Percentiles rank a stretch among this genome's conserved stretches.
These are phyloP conservation scores for Trametes maxima DNA, from an alignment of 768 basidiomycete genomes.

Conservation along the genomic window DNA sequence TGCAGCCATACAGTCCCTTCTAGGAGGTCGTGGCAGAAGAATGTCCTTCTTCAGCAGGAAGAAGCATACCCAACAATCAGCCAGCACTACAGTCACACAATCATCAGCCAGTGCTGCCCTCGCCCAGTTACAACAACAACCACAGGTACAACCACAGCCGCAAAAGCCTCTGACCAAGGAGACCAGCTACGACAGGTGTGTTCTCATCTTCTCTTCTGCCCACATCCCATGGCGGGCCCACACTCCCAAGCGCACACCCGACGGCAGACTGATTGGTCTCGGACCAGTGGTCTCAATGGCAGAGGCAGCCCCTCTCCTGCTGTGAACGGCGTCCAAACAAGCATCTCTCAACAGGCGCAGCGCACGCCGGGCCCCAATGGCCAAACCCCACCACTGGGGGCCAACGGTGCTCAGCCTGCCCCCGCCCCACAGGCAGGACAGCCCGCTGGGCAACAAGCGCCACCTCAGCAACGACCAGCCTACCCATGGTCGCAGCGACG, in stretches of 20 bases:
- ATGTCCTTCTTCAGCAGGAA: constrained; percentile 95
- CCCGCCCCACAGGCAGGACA: constrained; percentile 26
- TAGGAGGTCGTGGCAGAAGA: constrained; percentile 63
- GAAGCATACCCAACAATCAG: constrained; percentile 56
- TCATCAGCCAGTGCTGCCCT: constrained; percentile 72
- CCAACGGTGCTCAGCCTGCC: constrained; percentile 28
- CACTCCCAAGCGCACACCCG: constrained; percentile 11
- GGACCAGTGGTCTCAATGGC: constrained; percentile 32
- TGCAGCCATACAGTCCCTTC: constrained; percentile 69
- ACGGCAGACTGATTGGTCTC: constrained; percentile 18
- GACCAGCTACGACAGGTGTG: constrained; percentile 36
- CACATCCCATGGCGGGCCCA: constrained; percentile 9
- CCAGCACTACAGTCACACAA: constrained; percentile 47
- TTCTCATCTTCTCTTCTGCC: constrained; percentile 5
- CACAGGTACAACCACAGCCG: constrained; percentile 29
- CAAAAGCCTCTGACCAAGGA: constrained; percentile 37
- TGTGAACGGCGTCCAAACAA: constrained; percentile 24
- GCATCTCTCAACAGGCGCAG: constrained; percentile 23
- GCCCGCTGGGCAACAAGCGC: constrained; percentile 26
- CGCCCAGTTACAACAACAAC: constrained; percentile 29
- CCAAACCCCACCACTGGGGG: constrained; percentile 17
- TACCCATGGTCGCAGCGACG: constrained; percentile 87
- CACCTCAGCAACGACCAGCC: constrained; percentile 53
- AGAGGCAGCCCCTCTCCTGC: constrained; percentile 32
- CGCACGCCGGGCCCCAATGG: constrained; percentile 5